phyloP scores from a whole-genome alignment of 805 yeast genomes.

The Cyberlindnera subsufficiens region DNA sequence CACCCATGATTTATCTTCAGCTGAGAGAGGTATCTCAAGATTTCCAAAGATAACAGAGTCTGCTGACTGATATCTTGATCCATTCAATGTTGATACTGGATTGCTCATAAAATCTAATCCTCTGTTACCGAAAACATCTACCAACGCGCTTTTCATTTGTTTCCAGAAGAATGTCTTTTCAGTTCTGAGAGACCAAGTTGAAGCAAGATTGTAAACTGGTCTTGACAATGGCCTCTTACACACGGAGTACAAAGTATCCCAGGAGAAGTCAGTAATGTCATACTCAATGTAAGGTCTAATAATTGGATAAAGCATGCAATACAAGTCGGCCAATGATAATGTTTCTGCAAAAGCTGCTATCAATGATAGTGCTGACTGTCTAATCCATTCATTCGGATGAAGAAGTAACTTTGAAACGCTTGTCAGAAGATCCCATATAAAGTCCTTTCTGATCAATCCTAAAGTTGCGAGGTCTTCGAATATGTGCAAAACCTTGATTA shows the following conservation, averaged over 20 bases:
- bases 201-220: constrained; percentile 54
- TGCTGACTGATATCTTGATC: constrained; percentile 8
- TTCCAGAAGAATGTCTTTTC: constrained; percentile 80
- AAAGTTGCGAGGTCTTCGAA: constrained; percentile 50
- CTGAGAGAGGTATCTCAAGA: constrained; percentile 47
- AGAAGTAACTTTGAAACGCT: constrained; percentile 52
- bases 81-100: constrained; percentile 13
- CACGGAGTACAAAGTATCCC: constrained; percentile 62
- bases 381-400: constrained; percentile 85
- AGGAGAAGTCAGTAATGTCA: constrained; percentile 63
- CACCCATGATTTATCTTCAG: constrained; percentile 70
- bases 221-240: constrained; percentile 63
- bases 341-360: constrained; percentile 57
- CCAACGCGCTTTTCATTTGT: constrained; percentile 30
- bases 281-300: constrained; percentile 70
- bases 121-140: constrained; percentile 41
- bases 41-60: constrained; percentile 33
- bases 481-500: constrained; percentile 57
- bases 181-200: constrained; percentile 67
- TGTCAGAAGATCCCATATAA: constrained; percentile 49
- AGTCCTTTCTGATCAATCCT: constrained; percentile 47
- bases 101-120: constrained; percentile 28
- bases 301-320: constrained; percentile 78
- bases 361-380: constrained; percentile 60
- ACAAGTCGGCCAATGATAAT: constrained; percentile 69